A percentile compares a stretch with the other conserved stretches of the same genome.
Evolutionary conservation across 148 eudicot species (phyloP).

Genomic region (Simmondsia chinensis): DNA sequence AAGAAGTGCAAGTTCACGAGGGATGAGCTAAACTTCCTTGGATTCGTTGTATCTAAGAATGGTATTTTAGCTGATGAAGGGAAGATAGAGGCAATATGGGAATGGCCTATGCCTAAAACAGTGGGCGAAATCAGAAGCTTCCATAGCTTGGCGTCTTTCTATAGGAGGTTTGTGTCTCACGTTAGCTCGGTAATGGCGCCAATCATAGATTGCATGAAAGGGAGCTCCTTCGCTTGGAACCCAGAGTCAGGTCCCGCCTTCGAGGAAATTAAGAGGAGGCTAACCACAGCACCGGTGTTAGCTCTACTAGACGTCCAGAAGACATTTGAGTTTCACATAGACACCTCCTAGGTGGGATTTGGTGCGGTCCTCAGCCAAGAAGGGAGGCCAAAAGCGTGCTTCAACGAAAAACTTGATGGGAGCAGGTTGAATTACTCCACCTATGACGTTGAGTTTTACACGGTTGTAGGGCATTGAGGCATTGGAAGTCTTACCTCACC

Average conservation of each 20-base stretch:
- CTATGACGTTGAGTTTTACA: too few species aligned
- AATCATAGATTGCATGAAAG: too few species aligned
- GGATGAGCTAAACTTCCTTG: background rate
- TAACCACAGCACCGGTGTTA: too few species aligned
- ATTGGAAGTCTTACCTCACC: too few species aligned
- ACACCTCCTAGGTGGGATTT: background rate
- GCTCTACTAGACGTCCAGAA: background rate
- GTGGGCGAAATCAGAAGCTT: background rate
- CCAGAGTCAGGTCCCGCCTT: too few species aligned
- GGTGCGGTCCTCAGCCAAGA: background rate
- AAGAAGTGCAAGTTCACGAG: background rate
- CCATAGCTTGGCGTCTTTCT: background rate
- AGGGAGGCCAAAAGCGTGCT: too few species aligned
- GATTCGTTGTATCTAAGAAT: too few species aligned
- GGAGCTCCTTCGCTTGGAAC: too few species aligned
- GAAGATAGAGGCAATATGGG: background rate
- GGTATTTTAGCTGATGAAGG: background rate
- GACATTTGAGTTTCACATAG: background rate
- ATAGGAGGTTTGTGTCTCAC: background rate
- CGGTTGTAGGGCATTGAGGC: too few species aligned
- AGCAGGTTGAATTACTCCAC: too few species aligned
- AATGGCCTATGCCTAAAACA: background rate
- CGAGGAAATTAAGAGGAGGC: too few species aligned
- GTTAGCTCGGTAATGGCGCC: background rate
- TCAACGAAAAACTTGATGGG: too few species aligned